These are phyloP conservation scores for Sporothrix humicola DNA, from an alignment of 2,329 filamentous ascomycete species.

Conservation along the genomic window DNA sequence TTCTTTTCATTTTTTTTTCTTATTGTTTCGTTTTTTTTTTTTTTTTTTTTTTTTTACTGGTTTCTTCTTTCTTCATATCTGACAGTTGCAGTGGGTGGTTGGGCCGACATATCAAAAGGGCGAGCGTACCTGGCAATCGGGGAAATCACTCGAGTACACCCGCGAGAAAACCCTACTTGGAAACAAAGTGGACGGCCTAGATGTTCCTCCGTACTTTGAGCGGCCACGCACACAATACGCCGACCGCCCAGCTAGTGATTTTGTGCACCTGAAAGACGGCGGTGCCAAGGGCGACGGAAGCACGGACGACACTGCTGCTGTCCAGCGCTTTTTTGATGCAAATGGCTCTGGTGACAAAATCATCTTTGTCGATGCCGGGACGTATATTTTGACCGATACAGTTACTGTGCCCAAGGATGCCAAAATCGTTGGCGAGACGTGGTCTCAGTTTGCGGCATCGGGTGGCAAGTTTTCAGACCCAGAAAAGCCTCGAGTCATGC, in stretches of 20 bases:
- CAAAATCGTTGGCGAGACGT: slow-evolving; percentile 72
- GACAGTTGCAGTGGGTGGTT: too few species aligned
- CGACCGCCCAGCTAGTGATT: slow-evolving; percentile 17
- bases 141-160: too few species aligned
- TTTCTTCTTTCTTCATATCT: too few species aligned
- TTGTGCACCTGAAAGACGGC: slow-evolving; percentile 35
- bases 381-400: slow-evolving; percentile 53
- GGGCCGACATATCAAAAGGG: too few species aligned
- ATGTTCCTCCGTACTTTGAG: slow-evolving; percentile 24
- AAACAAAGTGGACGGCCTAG: too few species aligned
- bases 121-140: too few species aligned
- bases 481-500: slow-evolving; percentile 65
- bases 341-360: slow-evolving; percentile 42
- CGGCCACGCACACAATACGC: slow-evolving; percentile 34
- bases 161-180: too few species aligned
- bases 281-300: slow-evolving; percentile 35
- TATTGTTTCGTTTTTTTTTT: too few species aligned
- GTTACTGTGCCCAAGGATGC: slow-evolving; percentile 62
- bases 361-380: slow-evolving; percentile 37
- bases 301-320: slow-evolving; percentile 48
- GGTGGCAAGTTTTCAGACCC: slow-evolving; percentile 56
- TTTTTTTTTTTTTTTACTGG: too few species aligned
- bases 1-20: too few species aligned
- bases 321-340: slow-evolving; percentile 52
- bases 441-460: slow-evolving; percentile 70